Conservation (phyloP, 2,329 filamentous ascomycete genomes). For the Fusarium pseudograminearum region DNA sequence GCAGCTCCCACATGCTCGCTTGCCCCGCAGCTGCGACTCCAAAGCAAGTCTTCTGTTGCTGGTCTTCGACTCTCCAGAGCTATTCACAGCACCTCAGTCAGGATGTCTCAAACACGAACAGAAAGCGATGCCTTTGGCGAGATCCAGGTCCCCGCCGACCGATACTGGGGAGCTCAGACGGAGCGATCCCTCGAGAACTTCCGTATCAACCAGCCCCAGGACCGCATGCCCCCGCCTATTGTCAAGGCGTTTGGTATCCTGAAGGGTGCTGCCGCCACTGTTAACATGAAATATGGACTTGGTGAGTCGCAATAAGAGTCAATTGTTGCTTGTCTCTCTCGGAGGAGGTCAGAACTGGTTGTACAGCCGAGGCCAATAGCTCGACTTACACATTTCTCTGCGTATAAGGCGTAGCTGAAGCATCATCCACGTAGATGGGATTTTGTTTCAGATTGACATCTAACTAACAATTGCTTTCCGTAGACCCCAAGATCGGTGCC, state of each 20-base stretch:
- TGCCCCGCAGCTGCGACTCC: slow-evolving; percentile 45
- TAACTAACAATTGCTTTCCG: slow-evolving; percentile 7
- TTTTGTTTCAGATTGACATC: not conserved
- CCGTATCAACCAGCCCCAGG: slow-evolving; percentile 98
- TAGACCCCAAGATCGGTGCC: slow-evolving; percentile 88
- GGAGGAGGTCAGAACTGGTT: not conserved
- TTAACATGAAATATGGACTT: slow-evolving; percentile 95
- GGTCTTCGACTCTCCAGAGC: slow-evolving; percentile 42
- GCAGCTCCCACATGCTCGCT: slow-evolving; percentile 43
- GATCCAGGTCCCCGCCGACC: slow-evolving; percentile 89
- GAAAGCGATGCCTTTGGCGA: slow-evolving; percentile 99
- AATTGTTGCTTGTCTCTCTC: not conserved
- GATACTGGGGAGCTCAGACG: slow-evolving; percentile 99
- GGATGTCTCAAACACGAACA: slow-evolving; percentile 74
- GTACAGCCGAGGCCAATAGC: not conserved
- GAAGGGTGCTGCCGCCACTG: slow-evolving; percentile 94
- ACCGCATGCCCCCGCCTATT: slow-evolving; percentile 95
- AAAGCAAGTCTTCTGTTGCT: slow-evolving; percentile 27
- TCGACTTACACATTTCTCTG: slow-evolving; percentile 7
- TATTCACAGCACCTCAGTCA: slow-evolving; percentile 60
- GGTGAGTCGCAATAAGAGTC: slow-evolving; percentile 61
- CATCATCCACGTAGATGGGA: not conserved
- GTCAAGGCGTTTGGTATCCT: slow-evolving; percentile 95
- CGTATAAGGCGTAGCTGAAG: not conserved
- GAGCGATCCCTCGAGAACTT: slow-evolving; percentile 98